Conservation (phyloP, 2,329 filamentous ascomycete genomes). For the Cladorrhinum sp. region DNA sequence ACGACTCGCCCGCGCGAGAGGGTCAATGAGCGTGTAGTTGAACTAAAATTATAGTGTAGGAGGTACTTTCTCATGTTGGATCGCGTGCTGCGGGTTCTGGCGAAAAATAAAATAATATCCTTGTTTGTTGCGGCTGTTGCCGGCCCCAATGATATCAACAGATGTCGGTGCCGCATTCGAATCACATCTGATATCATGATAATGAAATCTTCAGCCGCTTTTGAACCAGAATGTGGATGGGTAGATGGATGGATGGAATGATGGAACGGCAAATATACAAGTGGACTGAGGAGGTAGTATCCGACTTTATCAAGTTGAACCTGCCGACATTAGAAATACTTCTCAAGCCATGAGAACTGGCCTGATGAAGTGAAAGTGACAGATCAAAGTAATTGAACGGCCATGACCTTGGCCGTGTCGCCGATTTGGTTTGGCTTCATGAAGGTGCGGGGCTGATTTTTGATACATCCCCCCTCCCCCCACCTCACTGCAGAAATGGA, state of each 20-base stretch:
- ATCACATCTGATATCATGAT: neutral
- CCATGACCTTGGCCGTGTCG: neutral
- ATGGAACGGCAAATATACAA: neutral
- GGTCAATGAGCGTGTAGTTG: neutral
- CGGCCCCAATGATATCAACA: neutral
- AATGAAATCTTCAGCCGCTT: neutral
- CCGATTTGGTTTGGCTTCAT: neutral
- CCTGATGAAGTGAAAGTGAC: neutral
- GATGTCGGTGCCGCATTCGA: neutral
- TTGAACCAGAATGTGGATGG: neutral
- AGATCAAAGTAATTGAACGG: neutral
- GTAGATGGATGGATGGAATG: neutral
- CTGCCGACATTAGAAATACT: neutral
- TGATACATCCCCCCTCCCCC: neutral
- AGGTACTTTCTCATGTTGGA: neutral
- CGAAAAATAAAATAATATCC: neutral
- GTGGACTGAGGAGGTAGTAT: neutral
- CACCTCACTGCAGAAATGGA: neutral
- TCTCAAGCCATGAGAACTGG: neutral
- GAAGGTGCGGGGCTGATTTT: neutral
- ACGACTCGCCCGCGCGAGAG: conserved; percentile 7
- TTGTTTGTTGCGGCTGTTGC: neutral
- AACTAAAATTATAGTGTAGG: neutral
- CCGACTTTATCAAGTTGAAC: neutral
- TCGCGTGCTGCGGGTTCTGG: neutral